Evolutionary conservation across 352 stramenopile species (phyloP), one percentile per base, ranked within the genome.

Genomic region (Pythium diclinum): DNA sequence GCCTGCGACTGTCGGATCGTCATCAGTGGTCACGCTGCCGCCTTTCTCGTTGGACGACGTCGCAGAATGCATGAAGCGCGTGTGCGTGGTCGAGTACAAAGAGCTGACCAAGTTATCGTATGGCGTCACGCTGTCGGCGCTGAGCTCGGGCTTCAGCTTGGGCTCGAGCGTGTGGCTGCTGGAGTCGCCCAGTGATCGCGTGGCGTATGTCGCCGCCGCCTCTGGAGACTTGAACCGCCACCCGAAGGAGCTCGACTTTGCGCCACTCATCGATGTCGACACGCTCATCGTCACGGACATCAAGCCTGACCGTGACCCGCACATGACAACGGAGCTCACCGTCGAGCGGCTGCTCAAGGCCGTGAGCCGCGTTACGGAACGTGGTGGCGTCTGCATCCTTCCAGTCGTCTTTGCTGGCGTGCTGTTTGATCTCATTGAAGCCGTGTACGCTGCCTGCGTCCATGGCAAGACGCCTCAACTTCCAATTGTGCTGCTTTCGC

Each of bases 191-290:
- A 91, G 72, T 44, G 85, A 92, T 13, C 72, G 75, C 28, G 63
- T 94, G 47, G 85, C 83, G 19, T 95, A 95, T 63, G 82, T 93
- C 11, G 69, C 82, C 2, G 78, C 85, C 3, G 82, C 85, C 1
- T 94, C 85, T 3, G 86, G 83, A 25, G 87, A 95, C 58, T 79
- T 89, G n/a, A 92, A 92, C 58, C 82, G 87, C 30, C 85, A 95
- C 67, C 84, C 87, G 21, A 91, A 91, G 53, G 84, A 92, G 38
- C 71, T 95, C 19, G 87, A 95, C 52, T 63, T 95, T 56, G 56
- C 84, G 17, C 82, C 82, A 9, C 69, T 92, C 4, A 76, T 92
- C 5, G 82, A 93, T 61, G 92, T 83, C 59, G 87, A 95, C 44
- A 85, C 84, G 32, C 70, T 95, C 40, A 60, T 95, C 17, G 56